Evolutionary conservation across 1,139 yeast genomes (phyloP).

Genomic region (Magnusiomyces paraingens): DNA sequence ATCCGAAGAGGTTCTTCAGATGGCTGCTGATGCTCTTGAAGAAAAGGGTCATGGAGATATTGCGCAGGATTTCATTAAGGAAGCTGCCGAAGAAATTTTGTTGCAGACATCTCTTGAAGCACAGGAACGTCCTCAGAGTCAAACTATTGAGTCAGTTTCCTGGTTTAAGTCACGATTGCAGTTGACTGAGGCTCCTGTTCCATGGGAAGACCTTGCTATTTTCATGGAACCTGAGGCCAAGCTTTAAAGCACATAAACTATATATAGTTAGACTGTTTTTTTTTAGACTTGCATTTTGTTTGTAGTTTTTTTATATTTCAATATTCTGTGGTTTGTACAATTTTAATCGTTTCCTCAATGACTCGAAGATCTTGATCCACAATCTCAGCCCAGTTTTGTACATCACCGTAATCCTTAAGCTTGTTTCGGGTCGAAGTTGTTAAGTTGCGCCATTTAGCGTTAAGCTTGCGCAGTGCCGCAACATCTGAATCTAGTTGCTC

Average conservation of each 20-base stretch:
- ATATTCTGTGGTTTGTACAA: constrained; percentile 11
- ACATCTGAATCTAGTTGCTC: constrained; percentile 20
- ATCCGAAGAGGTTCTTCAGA: constrained; percentile 12
- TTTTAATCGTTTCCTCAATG: constrained; percentile 35
- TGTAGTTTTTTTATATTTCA: not conserved
- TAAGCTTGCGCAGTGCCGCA: constrained; percentile 17
- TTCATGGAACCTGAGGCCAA: constrained; percentile 29
- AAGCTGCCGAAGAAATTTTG: constrained; percentile 15
- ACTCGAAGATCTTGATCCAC: constrained; percentile 46
- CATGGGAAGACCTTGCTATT: constrained; percentile 27
- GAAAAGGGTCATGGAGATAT: constrained; percentile 17
- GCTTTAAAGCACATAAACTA: constrained; percentile 19
- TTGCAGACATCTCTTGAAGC: constrained; percentile 11
- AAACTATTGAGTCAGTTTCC: constrained; percentile 22
- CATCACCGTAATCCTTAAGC: constrained; percentile 32
- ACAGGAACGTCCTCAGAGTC: constrained; percentile 19
- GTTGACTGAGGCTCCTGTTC: constrained; percentile 32
- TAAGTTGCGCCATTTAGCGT: constrained; percentile 21
- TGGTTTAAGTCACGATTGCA: constrained; percentile 28
- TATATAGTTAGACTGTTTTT: no score
- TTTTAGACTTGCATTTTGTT: no score
- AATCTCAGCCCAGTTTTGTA: constrained; percentile 44
- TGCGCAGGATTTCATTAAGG: constrained; percentile 17
- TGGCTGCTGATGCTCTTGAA: constrained; percentile 12
- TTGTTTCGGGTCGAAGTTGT: constrained; percentile 19